Percentiles rank a stretch among this genome's conserved stretches.
Conservation (phyloP, 2,329 filamentous ascomycete species). For the Xylaria sp. region DNA sequence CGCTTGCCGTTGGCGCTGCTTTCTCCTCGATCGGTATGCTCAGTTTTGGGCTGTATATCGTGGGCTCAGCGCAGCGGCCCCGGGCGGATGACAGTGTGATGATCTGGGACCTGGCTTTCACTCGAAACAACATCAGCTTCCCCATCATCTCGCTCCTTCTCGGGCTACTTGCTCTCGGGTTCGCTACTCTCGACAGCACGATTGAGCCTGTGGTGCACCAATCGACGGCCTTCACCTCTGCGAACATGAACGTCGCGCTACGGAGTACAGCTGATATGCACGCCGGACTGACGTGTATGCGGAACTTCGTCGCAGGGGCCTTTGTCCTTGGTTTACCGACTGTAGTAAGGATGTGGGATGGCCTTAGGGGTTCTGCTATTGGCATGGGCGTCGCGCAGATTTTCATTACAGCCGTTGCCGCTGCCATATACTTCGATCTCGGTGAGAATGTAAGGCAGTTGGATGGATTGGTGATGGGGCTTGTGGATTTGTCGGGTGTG, state of each 20-base stretch:
- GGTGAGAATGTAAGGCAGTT: conserved; percentile 55
- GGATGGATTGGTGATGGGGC: conserved; percentile 59
- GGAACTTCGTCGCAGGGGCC: conserved; percentile 54
- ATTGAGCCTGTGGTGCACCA: conserved; percentile 55
- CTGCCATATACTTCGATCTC: conserved; percentile 54
- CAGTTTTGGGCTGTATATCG: conserved; percentile 57
- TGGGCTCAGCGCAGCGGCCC: conserved; percentile 37
- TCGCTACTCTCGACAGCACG: conserved; percentile 53
- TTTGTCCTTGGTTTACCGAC: conserved; percentile 57
- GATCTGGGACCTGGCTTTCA: conserved; percentile 34
- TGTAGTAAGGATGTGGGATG: conserved; percentile 49
- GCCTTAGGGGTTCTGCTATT: conserved; percentile 53
- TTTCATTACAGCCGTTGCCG: conserved; percentile 50
- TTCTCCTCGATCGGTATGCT: conserved; percentile 56
- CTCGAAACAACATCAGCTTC: conserved; percentile 46
- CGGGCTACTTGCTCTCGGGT: conserved; percentile 58
- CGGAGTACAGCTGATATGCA: conserved; percentile 62
- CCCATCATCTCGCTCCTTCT: conserved; percentile 58
- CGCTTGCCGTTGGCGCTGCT: conserved; percentile 51
- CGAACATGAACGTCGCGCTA: conserved; percentile 57
- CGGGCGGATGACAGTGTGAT: conserved; percentile 41
- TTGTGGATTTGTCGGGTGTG: conserved; percentile 57
- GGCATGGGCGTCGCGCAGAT: conserved; percentile 56
- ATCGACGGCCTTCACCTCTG: conserved; percentile 61
- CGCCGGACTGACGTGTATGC: conserved; percentile 54